Evolutionary conservation across 495 filamentous ascomycete genomes (phyloP), one percentile per base, ranked within the genome.

Genomic region (Pseudoneurospora amorphoporcata): DNA sequence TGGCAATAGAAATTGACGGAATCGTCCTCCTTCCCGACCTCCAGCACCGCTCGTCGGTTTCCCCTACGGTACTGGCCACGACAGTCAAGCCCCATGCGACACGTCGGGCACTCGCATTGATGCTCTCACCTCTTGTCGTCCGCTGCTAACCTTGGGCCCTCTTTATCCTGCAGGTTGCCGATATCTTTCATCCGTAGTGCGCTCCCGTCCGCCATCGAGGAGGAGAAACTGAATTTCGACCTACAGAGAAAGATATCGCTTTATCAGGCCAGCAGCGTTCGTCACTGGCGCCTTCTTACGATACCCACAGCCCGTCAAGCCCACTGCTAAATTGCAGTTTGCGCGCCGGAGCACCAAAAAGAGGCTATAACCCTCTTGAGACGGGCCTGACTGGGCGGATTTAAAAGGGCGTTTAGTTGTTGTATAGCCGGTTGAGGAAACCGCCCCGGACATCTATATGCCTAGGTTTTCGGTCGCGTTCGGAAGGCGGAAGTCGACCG

Each of bases 381-480:
- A 35, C 40, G 61, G 7, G 32, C 32, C 23, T 32, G 17, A 43
- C 35, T 40, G 68, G 37, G 71, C 40, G 45, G 45, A 17, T 41
- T 47, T n/a, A 23, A 43, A 74, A 77, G 72, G 77, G 75, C 71
- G 72, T 73, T 45, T 61, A 61, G 70, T 71, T 74, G 69, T 74
- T 29, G 29, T 35, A 17, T 61, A 61, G 53, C 29, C 72, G 74
- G 71, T 73, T 72, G 69, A 72, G 71, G 70, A 37, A 78, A 70
- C 73, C 76, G 75, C 78, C 71, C 77, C 77, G 74, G 74, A 69
- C 43, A 68, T 79, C 82, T 82, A 83, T 80, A 86, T 86, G 84
- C 82, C 83, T 86, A 86, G 83, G 74, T 86, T 86, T 79, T 81
- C 84, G 73, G 84, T 83, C 76, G 76, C 80, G 53, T 86, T 86